Conservation (phyloP, 495 filamentous ascomycete genomes). For the Neurospora sp. region DNA sequence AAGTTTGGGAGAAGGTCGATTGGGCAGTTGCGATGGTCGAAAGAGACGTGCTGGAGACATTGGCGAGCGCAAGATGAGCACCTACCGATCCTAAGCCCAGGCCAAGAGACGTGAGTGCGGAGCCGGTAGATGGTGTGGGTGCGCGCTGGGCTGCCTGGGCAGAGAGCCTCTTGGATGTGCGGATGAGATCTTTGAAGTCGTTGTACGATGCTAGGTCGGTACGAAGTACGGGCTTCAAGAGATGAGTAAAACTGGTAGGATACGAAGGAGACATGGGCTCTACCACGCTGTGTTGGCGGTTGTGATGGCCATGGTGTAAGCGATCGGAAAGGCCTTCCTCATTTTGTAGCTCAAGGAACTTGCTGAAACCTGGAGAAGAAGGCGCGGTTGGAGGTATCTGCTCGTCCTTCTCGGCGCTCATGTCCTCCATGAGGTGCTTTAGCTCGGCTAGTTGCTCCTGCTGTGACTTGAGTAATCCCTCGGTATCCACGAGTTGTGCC, state of each 20-base stretch:
- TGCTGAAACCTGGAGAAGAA: conserved; percentile 46
- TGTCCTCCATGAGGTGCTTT: conserved; percentile 82
- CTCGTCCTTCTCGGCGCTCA: conserved; percentile 67
- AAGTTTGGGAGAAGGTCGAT: conserved; percentile 38
- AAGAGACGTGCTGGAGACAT: conserved; percentile 33
- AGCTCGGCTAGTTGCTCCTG: conserved; percentile 89
- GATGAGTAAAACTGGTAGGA: conserved; percentile 73
- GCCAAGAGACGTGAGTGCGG: conserved; percentile 35
- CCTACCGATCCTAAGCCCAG: conserved; percentile 33
- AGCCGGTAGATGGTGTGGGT: conserved; percentile 4
- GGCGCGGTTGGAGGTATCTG: conserved; percentile 54
- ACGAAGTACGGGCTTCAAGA: conserved; percentile 72
- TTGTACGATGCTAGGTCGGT: conserved; percentile 70
- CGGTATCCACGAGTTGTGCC: conserved; percentile 43
- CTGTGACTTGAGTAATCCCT: conserved; percentile 75
- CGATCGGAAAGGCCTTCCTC: conserved; percentile 25
- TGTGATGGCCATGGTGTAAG: conserved; percentile 31
- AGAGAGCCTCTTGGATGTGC: conserved; percentile 51
- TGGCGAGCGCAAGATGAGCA: conserved; percentile 18
- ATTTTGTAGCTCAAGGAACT: conserved; percentile 29
- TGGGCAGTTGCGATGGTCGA: conserved; percentile 27
- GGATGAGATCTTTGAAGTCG: conserved; percentile 74
- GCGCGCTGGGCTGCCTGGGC: conserved; percentile 19
- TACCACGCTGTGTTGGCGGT: conserved; percentile 31
- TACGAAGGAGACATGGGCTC: conserved; percentile 64